A percentile compares a stretch with the other conserved stretches of the same genome.
phyloP scores from a whole-genome alignment of 768 basidiomycete species.

The Lyophyllum atratum region DNA sequence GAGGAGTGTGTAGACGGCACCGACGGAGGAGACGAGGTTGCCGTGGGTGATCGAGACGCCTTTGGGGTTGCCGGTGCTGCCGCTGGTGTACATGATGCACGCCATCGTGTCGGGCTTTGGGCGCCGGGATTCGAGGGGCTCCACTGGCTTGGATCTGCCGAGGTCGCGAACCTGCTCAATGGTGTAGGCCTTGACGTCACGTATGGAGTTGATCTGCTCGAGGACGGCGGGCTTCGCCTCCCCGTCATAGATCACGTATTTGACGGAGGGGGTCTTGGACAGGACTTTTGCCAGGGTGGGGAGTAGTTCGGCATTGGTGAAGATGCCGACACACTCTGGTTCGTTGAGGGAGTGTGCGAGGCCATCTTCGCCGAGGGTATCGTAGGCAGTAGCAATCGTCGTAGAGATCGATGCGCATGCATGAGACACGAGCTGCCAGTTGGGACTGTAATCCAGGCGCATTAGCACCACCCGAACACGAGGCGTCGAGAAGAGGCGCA shows the following conservation, averaged over 20 bases:
- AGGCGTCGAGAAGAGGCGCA: constrained; percentile 28
- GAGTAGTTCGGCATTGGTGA: constrained; percentile 92
- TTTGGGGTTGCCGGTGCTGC: constrained; percentile 92
- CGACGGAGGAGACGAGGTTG: constrained; percentile 85
- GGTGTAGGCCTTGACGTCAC: constrained; percentile 62
- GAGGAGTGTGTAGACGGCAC: constrained; percentile 75
- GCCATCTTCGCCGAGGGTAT: constrained; percentile 88
- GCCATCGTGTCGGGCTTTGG: constrained; percentile 46
- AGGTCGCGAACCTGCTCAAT: constrained; percentile 71
- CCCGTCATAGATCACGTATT: constrained; percentile 87
- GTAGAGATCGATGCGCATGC: constrained; percentile 78
- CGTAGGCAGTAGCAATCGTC: constrained; percentile 93
- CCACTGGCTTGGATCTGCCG: constrained; percentile 59
- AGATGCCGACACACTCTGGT: constrained; percentile 80
- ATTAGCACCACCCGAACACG: constrained; percentile 10
- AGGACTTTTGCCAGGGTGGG: constrained; percentile 75
- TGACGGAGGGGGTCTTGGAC: constrained; percentile 70
- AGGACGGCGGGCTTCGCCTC: constrained; percentile 51
- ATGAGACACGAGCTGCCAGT: constrained; percentile 89
- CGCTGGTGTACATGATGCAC: constrained; percentile 75
- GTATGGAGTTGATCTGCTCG: constrained; percentile 55
- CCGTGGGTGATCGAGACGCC: constrained; percentile 88
- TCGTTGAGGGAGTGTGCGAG: constrained; percentile 87
- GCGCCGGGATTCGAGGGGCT: constrained; percentile 47
- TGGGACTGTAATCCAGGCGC: constrained; percentile 45